Conservation (phyloP, 2,329 filamentous ascomycete species). For the Scedosporium dehoogii region DNA sequence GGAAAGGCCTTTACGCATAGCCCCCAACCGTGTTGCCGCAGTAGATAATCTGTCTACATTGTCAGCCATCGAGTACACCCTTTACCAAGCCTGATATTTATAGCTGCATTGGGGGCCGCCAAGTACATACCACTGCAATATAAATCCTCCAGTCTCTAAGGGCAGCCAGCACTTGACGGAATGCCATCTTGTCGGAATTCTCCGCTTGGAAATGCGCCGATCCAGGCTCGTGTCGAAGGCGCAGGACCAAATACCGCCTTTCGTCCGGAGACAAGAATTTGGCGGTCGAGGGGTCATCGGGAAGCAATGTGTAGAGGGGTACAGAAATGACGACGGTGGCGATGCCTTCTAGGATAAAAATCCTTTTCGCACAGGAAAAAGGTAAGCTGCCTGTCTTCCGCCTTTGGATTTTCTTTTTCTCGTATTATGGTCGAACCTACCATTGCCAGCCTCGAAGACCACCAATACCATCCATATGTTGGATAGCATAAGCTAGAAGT, state of each 20-base stretch:
- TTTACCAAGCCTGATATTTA: not conserved
- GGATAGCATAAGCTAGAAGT: conserved; percentile 59
- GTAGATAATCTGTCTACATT: too few relatives aligned
- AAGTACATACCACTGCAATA: conserved; percentile 53
- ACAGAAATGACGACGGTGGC: conserved; percentile 53
- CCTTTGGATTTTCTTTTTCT: not conserved
- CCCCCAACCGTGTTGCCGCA: too few relatives aligned
- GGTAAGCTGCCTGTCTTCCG: not conserved
- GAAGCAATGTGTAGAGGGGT: conserved; percentile 57
- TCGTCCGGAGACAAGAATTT: conserved; percentile 51
- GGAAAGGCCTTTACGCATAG: too few relatives aligned
- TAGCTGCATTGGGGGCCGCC: conserved; percentile 21
- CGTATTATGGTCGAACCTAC: conserved; percentile 15
- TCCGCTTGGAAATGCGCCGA: conserved; percentile 5
- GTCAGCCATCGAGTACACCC: not conserved
- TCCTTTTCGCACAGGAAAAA: conserved; percentile 51
- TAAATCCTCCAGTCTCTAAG: conserved; percentile 75
- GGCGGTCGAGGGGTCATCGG: conserved; percentile 80
- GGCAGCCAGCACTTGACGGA: conserved; percentile 62
- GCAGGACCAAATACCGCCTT: not conserved
- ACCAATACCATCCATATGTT: conserved; percentile 57
- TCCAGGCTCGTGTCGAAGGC: too few relatives aligned
- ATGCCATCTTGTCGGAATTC: conserved; percentile 63
- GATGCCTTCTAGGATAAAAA: conserved; percentile 64
- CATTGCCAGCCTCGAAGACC: conserved; percentile 51